Conservation (phyloP, 2,329 filamentous ascomycete species). For the Curvularia verruculosa region DNA sequence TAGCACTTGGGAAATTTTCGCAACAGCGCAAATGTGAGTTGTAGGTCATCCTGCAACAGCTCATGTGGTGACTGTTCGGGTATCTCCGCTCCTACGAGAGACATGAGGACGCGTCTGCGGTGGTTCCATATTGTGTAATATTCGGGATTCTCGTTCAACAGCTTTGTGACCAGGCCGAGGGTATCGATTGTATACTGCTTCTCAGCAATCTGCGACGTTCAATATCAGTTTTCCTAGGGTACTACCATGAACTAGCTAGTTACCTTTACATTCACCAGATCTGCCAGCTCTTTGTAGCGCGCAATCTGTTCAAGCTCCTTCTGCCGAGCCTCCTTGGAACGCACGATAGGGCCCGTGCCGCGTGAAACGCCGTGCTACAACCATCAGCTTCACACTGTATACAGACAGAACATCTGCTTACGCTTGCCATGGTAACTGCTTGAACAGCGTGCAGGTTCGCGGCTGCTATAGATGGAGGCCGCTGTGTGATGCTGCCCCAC, state of each 20-base stretch:
- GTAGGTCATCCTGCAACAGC: slow-evolving; percentile 73
- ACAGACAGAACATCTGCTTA: slow-evolving; percentile 31
- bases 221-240: not conserved
- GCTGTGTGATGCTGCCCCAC: slow-evolving; percentile 39
- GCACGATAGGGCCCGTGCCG: slow-evolving; percentile 56
- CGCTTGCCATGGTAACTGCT: slow-evolving; percentile 48
- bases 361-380: slow-evolving; percentile 83
- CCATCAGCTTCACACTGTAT: slow-evolving; percentile 19
- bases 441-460: slow-evolving; percentile 15
- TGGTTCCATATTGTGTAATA: slow-evolving; percentile 93
- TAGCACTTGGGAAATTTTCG: slow-evolving; percentile 94
- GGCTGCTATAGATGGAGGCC: slow-evolving; percentile 24
- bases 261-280: slow-evolving; percentile 70
- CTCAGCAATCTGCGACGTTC: slow-evolving; percentile 48
- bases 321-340: slow-evolving; percentile 72
- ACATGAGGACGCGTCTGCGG: slow-evolving; percentile 73
- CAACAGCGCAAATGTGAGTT: slow-evolving; percentile 83
- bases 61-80: slow-evolving; percentile 50
- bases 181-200: slow-evolving; percentile 61
- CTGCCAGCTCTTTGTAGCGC: slow-evolving; percentile 75
- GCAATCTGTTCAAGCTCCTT: slow-evolving; percentile 77
- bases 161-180: slow-evolving; percentile 72
- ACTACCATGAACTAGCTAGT: not conserved
- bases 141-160: slow-evolving; percentile 80
- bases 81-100: slow-evolving; percentile 57